Conservation (phyloP, 805 yeast genomes). For the Myxozyma udenii region DNA sequence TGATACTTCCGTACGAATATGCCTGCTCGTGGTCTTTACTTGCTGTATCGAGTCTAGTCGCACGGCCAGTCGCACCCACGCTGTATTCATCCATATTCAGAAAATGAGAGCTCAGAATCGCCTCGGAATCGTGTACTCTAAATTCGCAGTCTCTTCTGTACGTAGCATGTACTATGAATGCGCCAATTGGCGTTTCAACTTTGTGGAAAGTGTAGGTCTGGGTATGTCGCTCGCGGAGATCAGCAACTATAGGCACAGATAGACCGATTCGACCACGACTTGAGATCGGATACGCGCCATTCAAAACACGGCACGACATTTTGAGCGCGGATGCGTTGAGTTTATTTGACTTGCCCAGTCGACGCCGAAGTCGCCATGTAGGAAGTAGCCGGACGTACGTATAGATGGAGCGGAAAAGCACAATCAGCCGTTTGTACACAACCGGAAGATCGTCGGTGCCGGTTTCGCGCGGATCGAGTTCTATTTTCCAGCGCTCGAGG, state of each 20-base stretch:
- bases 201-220: constrained; percentile 64
- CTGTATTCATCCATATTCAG: constrained; percentile 43
- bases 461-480: constrained; percentile 51
- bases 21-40: too few species aligned
- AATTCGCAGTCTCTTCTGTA: constrained; percentile 73
- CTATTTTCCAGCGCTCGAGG: constrained; percentile 88
- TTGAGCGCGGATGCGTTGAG: constrained; percentile 43
- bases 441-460: constrained; percentile 55
- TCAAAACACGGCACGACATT: constrained; percentile 54
- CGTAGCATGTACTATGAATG: constrained; percentile 69
- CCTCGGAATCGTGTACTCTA: constrained; percentile 63
- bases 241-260: constrained; percentile 44
- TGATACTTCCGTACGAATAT: constrained; percentile 11
- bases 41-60: too few species aligned
- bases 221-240: constrained; percentile 39
- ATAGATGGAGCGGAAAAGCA: constrained; percentile 70
- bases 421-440: constrained; percentile 69
- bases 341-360: constrained; percentile 41
- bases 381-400: constrained; percentile 70
- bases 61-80: background rate
- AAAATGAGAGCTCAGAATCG: constrained; percentile 57
- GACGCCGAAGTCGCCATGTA: constrained; percentile 55
- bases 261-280: constrained; percentile 47
- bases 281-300: constrained; percentile 73
- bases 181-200: constrained; percentile 71